These are phyloP conservation scores for Firmiana major DNA, from an alignment of 345 rosid species.

Conservation along the genomic window DNA sequence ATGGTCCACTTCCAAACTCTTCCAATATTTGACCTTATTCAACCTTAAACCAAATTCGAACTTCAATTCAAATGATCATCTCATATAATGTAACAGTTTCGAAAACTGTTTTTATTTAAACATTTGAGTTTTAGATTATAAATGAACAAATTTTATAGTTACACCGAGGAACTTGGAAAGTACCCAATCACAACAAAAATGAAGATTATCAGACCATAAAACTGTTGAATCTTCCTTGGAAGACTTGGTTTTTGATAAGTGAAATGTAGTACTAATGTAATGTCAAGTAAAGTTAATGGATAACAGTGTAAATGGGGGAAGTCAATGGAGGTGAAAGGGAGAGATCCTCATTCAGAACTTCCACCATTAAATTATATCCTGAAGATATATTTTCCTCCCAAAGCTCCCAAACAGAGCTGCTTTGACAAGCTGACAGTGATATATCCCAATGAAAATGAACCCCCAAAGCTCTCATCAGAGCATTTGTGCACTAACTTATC, in stretches of 20 bases:
- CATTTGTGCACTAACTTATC: not conserved
- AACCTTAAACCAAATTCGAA: too few species aligned
- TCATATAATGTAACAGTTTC: too few species aligned
- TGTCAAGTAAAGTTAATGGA: too few species aligned
- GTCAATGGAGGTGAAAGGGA: not conserved
- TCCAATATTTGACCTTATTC: not conserved
- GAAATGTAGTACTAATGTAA: not conserved
- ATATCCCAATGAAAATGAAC: conserved; percentile 20
- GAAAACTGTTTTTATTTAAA: too few species aligned
- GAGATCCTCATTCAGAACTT: conserved; percentile 1
- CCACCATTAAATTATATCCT: not conserved
- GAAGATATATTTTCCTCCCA: not conserved
- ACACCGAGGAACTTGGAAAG: too few species aligned
- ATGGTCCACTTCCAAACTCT: not conserved
- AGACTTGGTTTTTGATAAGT: not conserved
- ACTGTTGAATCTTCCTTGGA: not conserved
- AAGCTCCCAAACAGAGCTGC: not conserved
- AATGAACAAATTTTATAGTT: too few species aligned
- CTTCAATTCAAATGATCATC: too few species aligned
- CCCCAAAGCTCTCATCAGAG: not conserved
- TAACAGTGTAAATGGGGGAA: not conserved
- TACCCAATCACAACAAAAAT: not conserved
- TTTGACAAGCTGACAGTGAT: conserved; percentile 2
- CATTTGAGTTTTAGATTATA: too few species aligned
- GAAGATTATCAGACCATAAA: not conserved